A percentile compares a stretch with the other conserved stretches of the same genome.
Evolutionary conservation across 164 flowering plant species (phyloP).

Genomic region (Magnolia changhungtana): DNA sequence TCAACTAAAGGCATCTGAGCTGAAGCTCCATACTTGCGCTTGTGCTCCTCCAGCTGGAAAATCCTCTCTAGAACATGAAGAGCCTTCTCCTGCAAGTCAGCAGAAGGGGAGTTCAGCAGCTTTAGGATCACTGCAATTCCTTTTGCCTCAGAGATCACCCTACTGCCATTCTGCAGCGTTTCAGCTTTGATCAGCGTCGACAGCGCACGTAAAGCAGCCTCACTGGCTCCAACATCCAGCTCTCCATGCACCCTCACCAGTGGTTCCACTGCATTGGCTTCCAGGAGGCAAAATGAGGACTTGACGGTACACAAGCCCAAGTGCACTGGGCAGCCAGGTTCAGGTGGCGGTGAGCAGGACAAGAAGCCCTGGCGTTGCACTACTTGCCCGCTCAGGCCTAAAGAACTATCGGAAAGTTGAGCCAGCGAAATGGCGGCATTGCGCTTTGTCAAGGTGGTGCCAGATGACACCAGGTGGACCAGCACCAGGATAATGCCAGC

Average conservation of each 20-base stretch:
- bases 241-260: slow-evolving; percentile 48
- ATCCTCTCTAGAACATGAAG: slow-evolving; percentile 50
- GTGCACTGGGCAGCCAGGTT: slow-evolving; percentile 49
- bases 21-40: slow-evolving; percentile 41
- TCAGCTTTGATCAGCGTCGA: slow-evolving; percentile 53
- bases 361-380: slow-evolving; percentile 36
- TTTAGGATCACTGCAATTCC: slow-evolving; percentile 50
- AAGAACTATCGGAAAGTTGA: slow-evolving; percentile 51
- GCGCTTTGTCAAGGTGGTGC: slow-evolving; percentile 42
- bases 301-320: slow-evolving; percentile 49
- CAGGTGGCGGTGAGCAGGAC: slow-evolving; percentile 48
- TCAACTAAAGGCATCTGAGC: slow-evolving; percentile 61
- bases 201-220: slow-evolving; percentile 53
- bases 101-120: slow-evolving; percentile 37
- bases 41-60: slow-evolving; percentile 46
- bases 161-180: slow-evolving; percentile 50
- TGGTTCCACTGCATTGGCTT: slow-evolving; percentile 56
- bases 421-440: slow-evolving; percentile 51
- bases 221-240: slow-evolving; percentile 37
- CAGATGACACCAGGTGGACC: slow-evolving; percentile 45
- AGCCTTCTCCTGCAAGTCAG: slow-evolving; percentile 53
- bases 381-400: slow-evolving; percentile 29
- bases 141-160: slow-evolving; percentile 50
- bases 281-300: slow-evolving; percentile 61
- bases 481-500: slow-evolving; percentile 42